Conservation (phyloP, 1,284 basidiomycete species). For the Boletus mariae region DNA sequence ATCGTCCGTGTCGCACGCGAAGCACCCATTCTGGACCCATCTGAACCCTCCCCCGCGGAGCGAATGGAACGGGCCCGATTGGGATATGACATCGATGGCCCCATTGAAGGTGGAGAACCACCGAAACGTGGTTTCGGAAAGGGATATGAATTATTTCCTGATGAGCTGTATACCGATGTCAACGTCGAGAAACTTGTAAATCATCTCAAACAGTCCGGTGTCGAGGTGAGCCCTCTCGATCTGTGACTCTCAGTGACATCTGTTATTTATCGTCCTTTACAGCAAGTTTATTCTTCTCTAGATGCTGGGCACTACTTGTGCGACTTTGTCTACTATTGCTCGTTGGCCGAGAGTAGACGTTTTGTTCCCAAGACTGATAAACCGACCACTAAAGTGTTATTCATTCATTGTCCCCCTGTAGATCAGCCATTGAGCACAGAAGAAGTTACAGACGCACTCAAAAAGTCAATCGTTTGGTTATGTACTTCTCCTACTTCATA, state of each 20-base stretch:
- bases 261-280: constrained; percentile 1
- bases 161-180: constrained; percentile 46
- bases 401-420: constrained; percentile 68
- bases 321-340: constrained; percentile 76
- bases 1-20: constrained; percentile 39
- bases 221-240: constrained; percentile 46
- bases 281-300: constrained; percentile 69
- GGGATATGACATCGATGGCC: constrained; percentile 27
- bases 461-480: constrained; percentile 56
- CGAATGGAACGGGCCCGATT: constrained; percentile 34
- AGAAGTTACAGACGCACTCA: constrained; percentile 64
- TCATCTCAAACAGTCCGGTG: constrained; percentile 53
- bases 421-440: constrained; percentile 57
- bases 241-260: not conserved
- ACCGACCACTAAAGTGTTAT: constrained; percentile 57
- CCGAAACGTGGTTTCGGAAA: constrained; percentile 50
- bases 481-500: constrained; percentile 32
- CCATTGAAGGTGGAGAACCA: constrained; percentile 28
- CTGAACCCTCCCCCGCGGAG: constrained; percentile 35
- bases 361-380: constrained; percentile 52
- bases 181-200: constrained; percentile 50
- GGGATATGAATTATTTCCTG: constrained; percentile 44
- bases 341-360: constrained; percentile 66
- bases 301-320: constrained; percentile 76
- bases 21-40: constrained; percentile 16